Percentiles rank a stretch among this genome's conserved stretches.
These are phyloP conservation scores for Herpetomonas muscarum DNA, from an alignment of 208 protist species.

Conservation along the genomic window DNA sequence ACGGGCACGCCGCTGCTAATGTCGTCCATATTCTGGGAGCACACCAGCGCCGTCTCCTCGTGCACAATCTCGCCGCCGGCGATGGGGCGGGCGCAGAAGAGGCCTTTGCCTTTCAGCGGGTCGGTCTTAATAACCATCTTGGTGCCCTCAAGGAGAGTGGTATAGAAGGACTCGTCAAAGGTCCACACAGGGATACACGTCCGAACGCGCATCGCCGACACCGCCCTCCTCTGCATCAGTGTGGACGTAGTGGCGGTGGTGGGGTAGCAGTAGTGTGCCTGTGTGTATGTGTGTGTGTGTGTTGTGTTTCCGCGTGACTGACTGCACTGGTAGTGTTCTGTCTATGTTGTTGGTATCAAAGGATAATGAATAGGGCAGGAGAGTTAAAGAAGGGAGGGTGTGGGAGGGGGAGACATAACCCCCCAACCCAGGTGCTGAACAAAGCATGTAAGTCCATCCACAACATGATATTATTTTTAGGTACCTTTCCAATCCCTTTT, in stretches of 20 bases:
- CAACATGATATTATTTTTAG: too few species aligned
- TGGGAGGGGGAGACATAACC: constrained; percentile 10
- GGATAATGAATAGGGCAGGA: too few species aligned
- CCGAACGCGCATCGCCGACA: background rate
- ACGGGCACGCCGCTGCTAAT: constrained; percentile 25
- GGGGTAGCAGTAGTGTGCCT: background rate
- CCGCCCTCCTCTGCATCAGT: background rate
- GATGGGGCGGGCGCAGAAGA: constrained; percentile 34
- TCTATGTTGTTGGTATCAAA: too few species aligned
- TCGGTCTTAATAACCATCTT: constrained; percentile 41
- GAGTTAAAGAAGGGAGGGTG: background rate
- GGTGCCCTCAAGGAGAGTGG: constrained; percentile 25
- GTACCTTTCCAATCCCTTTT: too few species aligned
- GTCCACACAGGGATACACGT: constrained; percentile 33
- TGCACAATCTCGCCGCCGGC: constrained; percentile 37
- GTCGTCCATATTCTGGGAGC: constrained; percentile 76
- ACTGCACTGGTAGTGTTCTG: too few species aligned
- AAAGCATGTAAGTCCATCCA: too few species aligned
- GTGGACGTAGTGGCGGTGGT: background rate
- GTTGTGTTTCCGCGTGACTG: too few species aligned
- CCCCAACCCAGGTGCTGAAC: too few species aligned
- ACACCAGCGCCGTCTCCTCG: constrained; percentile 65
- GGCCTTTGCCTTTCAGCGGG: constrained; percentile 59
- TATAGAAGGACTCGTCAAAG: constrained; percentile 44
- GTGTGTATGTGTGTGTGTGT: constrained; percentile 4